Base-by-base conservation (phyloP, 2,329 filamentous ascomycete genomes). In the Sclerotinia sclerotiorum region DNA sequence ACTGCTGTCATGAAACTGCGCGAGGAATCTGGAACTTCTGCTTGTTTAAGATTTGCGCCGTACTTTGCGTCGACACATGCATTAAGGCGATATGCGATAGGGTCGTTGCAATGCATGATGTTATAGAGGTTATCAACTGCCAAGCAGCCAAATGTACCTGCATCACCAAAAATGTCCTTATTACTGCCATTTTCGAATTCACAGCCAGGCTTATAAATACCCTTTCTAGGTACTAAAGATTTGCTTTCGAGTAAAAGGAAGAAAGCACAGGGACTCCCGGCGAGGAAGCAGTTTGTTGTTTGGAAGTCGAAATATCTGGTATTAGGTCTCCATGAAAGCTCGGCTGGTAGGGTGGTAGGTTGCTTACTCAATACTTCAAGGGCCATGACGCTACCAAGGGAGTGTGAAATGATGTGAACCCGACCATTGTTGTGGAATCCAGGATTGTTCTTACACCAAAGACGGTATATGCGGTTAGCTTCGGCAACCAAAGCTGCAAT, bases 61-160 rank as follows among this genome's bases (percentile, higher is more conserved):
- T 97, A 97, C 29, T 84, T 83, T 5, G 88, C 86, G 77, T 99
- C 95, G 54, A 98, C 89, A 4, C 94, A 90, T 29, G 94, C 93
- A 75, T 97, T 99, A 69, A 98, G 86, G 21, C 94, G 85, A 78
- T 97, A 98, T 1, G 94, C 92, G 68, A 99, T 96, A 2, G 95
- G 86, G 74, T 88, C 87, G 73, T 88, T 85, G 70, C 83, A 84
- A 51, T 78, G 86, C 77, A 98, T 87, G 71, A 99, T 86, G 75
- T 99, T 99, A 83, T 98, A 99, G 68, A 99, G 86, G 77, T 98
- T 99, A 80, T 98, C 93, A 1, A 98, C 90, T 0, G 94, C 92
- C 39, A 98, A 82, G 78, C 95, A 98, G 24, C 95, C 95, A 78
- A 97, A 97, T 7, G 84, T 87, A 42, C 92, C 93, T 24, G 84